Percentiles rank a stretch among this genome's conserved stretches.
These are phyloP conservation scores for Darksidea phi DNA, from an alignment of 495 filamentous ascomycete species.

Conservation along the genomic window DNA sequence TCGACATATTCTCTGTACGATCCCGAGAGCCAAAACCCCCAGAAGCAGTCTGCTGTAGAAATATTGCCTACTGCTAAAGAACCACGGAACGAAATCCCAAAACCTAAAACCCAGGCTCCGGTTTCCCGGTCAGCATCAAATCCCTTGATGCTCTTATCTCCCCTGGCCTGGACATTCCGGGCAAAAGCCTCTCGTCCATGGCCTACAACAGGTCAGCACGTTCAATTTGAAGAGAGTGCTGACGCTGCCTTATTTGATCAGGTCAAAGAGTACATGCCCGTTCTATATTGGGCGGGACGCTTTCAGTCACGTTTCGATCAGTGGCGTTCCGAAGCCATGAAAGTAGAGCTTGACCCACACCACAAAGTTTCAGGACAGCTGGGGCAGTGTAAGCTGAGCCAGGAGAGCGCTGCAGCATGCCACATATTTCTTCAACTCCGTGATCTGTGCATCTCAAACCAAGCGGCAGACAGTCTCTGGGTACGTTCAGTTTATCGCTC, in stretches of 20 bases:
- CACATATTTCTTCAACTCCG: constrained; percentile 27
- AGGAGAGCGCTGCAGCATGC: constrained; percentile 24
- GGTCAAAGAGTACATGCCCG: constrained; percentile 26
- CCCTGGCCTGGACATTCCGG: not conserved
- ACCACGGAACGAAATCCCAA: too few relatives aligned
- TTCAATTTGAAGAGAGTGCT: not conserved
- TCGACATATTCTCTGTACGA: too few relatives aligned
- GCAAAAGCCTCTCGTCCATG: constrained; percentile 4
- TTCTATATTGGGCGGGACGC: constrained; percentile 27
- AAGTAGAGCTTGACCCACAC: constrained; percentile 10
- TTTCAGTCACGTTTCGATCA: constrained; percentile 25
- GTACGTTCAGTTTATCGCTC: constrained; percentile 8
- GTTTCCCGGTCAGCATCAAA: too few relatives aligned
- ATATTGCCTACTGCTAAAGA: too few relatives aligned
- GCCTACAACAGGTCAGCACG: not conserved
- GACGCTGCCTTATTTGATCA: constrained; percentile 3
- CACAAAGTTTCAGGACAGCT: constrained; percentile 12
- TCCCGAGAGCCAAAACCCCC: too few relatives aligned
- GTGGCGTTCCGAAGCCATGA: constrained; percentile 28
- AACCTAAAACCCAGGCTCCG: too few relatives aligned
- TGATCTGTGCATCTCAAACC: constrained; percentile 10
- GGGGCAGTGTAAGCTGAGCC: constrained; percentile 7
- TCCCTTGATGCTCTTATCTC: too few relatives aligned
- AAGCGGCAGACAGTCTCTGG: constrained; percentile 31
- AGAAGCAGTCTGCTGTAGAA: too few relatives aligned